Conservation (phyloP, 2,329 filamentous ascomycete genomes). For the Pseudophaeomoniella oleicola region DNA sequence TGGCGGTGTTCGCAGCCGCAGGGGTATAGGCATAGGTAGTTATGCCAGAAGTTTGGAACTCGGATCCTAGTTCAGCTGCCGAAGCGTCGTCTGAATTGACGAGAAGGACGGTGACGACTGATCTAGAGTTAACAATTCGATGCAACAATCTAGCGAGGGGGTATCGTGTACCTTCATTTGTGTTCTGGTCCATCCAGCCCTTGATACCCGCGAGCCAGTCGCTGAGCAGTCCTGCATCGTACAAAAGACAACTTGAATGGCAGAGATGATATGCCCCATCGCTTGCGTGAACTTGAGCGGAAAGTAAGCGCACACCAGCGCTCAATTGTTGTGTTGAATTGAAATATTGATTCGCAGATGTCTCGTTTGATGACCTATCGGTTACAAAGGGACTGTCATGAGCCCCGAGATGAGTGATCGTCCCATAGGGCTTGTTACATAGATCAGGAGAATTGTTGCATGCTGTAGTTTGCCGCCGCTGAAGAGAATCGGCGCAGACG, state of each 20-base stretch:
- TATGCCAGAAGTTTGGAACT: constrained; percentile 46
- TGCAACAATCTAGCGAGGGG: not conserved
- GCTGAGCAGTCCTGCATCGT: constrained; percentile 54
- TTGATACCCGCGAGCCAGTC: constrained; percentile 51
- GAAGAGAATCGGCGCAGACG: not conserved
- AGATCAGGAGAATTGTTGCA: constrained; percentile 74
- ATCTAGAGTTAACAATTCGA: not conserved
- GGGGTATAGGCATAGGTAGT: constrained; percentile 47
- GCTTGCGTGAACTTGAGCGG: constrained; percentile 54
- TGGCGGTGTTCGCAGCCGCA: constrained; percentile 8
- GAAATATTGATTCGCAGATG: constrained; percentile 56
- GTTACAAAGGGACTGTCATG: constrained; percentile 62
- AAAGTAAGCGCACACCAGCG: constrained; percentile 56
- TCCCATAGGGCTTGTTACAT: constrained; percentile 56
- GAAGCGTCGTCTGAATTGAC: constrained; percentile 53
- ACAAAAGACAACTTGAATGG: constrained; percentile 50
- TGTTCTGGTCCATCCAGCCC: constrained; percentile 53
- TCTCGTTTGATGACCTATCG: constrained; percentile 43
- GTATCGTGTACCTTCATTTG: constrained; percentile 38
- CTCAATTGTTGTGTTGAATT: constrained; percentile 58
- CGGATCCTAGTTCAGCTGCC: constrained; percentile 38
- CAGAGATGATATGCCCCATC: constrained; percentile 51
- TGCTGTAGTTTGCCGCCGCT: constrained; percentile 22
- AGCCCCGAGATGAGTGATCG: constrained; percentile 64
- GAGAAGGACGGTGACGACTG: constrained; percentile 58